Conservation (phyloP, 176 grass and related monocot species). For the Themeda triandra region DNA sequence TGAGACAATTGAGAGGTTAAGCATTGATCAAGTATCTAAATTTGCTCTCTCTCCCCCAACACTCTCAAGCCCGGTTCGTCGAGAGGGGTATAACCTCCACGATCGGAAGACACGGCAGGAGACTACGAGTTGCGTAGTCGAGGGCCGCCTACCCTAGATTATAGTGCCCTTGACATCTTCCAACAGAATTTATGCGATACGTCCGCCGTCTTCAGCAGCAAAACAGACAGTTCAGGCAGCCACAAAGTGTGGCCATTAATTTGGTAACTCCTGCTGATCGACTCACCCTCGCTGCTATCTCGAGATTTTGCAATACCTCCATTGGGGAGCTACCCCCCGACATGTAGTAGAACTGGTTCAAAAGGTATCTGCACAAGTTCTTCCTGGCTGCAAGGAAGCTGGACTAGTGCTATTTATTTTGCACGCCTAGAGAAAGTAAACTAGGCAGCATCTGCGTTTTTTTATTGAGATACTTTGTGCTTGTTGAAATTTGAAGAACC, state of each 20-base stretch:
- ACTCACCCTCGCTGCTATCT: background rate
- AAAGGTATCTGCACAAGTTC: background rate
- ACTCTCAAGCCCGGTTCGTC: too few species aligned
- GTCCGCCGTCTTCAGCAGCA: background rate
- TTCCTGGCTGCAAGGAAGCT: background rate
- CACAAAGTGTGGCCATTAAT: background rate
- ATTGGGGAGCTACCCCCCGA: slow-evolving; percentile 26
- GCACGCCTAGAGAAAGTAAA: background rate
- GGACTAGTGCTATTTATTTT: background rate
- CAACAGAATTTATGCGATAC: slow-evolving; percentile 16
- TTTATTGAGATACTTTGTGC: background rate
- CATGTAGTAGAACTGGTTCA: background rate
- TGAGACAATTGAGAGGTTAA: too few species aligned
- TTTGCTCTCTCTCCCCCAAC: too few species aligned
- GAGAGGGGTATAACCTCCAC: too few species aligned
- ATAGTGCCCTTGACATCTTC: too few species aligned
- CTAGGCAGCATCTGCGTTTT: background rate
- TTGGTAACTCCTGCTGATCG: background rate
- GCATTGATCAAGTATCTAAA: too few species aligned
- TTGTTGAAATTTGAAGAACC: background rate
- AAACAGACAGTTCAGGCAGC: background rate
- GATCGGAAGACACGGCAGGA: too few species aligned
- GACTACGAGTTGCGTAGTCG: too few species aligned
- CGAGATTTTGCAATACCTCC: background rate
- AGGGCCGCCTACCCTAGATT: too few species aligned